Evolutionary conservation across 306 rosid species (phyloP), one percentile per base, ranked within the genome.

Genomic region (Begonia masoniana): DNA sequence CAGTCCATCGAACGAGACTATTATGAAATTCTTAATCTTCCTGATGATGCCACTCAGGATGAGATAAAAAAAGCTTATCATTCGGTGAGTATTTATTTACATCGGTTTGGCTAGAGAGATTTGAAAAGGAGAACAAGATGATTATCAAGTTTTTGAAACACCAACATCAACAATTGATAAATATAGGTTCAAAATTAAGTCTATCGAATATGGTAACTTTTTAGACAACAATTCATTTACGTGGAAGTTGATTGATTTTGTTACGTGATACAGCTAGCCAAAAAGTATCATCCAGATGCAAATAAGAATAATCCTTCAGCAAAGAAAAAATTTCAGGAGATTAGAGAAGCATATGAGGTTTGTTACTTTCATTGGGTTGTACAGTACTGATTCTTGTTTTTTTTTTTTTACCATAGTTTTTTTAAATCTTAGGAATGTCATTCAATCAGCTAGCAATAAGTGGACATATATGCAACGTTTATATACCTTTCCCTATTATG

Each of bases 291-390:
- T 75, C 99, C 94, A 17, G 99, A 91, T 73, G 92, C 86, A 61
- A 86, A 79, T 68, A 86, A 76, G 79, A 78, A 74, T 62, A 81
- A 81, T 54, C 84, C 92, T 63, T 83, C 88, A 13, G 81, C 94
- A 36, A 91, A 86, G 72, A 81, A 75, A 77, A 83, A 83, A 62
- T 91, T 91, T 79, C 99, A 78, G 63, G 92, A 81, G 72, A 79
- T 91, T 78, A 86, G 81, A 77, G 99, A 86, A 63, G 99, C 96
- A 45, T 86, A 83, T 48, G 94, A 91, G 99, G 99, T 91, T 23
- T 55, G 69, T 57, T 47, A 52, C 50, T 59, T 50, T 75, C 21
- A 35, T 51, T 54, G 49, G 50, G 51, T 17, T 2, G 46, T 36
- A 21, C 12, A n/a, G 39, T 31, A 7, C 2, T 2, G 1, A 31